Percentiles rank a stretch among this genome's conserved stretches.
Conservation (phyloP, 148 eudicot species). For the Cornus florida region DNA sequence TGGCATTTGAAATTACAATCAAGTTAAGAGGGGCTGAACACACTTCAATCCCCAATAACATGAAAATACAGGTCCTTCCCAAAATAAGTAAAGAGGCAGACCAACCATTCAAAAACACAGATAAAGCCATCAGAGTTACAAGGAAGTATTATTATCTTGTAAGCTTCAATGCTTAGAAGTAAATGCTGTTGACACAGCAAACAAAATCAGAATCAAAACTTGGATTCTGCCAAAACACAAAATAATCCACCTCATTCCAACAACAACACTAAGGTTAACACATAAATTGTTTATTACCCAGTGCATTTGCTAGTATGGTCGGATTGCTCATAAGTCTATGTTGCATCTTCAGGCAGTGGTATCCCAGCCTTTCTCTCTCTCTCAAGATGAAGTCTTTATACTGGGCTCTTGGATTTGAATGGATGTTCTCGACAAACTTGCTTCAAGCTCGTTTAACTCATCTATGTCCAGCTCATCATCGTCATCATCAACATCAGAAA, state of each 20-base stretch:
- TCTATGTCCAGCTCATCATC: constrained; percentile 77
- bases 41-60: no score
- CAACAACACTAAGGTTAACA: background rate
- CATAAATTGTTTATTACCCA: background rate
- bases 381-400: constrained; percentile 16
- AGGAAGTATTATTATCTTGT: no score
- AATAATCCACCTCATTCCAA: background rate
- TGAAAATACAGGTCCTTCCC: no score
- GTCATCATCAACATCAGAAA: constrained; percentile 40
- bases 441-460: constrained; percentile 79
- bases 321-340: background rate
- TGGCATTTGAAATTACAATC: no score
- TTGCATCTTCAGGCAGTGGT: background rate
- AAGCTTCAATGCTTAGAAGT: background rate
- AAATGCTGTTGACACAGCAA: background rate
- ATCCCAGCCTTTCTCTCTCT: background rate
- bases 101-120: no score
- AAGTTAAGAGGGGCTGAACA: no score
- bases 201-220: background rate
- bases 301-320: background rate
- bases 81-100: no score
- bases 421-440: constrained; percentile 67
- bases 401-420: constrained; percentile 66
- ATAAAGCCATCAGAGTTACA: no score
- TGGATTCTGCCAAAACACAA: background rate